These are phyloP conservation scores for Verticillium klebahnii DNA, from an alignment of 2,329 filamentous ascomycete species.

Conservation along the genomic window DNA sequence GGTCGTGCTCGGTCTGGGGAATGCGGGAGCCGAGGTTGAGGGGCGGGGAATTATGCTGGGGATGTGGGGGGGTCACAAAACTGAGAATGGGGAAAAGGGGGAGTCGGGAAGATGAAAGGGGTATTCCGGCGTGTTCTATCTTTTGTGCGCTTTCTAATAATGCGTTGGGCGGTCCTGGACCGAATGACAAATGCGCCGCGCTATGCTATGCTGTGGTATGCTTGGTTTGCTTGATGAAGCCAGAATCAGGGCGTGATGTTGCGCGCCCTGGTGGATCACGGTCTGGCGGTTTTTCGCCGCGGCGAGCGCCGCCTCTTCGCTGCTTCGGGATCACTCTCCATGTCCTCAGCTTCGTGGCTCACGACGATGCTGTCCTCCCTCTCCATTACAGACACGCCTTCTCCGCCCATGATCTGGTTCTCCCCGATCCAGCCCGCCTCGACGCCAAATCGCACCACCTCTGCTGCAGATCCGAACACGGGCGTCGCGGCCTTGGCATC, in stretches of 20 bases:
- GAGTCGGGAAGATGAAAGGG: no score
- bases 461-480: constrained; percentile 50
- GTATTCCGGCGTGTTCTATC: background rate
- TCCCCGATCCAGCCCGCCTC: constrained; percentile 54
- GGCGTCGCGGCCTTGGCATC: constrained; percentile 41
- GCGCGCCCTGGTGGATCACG: background rate
- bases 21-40: background rate
- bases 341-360: constrained; percentile 19
- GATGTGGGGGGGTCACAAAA: background rate
- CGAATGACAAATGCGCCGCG: background rate
- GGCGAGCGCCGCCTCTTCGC: constrained; percentile 19
- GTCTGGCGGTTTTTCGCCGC: background rate
- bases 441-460: constrained; percentile 52
- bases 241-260: background rate
- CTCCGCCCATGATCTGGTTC: constrained; percentile 41
- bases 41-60: background rate
- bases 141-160: background rate
- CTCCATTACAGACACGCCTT: constrained; percentile 26
- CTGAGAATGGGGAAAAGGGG: no score
- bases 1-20: background rate
- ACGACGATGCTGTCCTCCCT: constrained; percentile 37
- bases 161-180: background rate
- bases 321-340: constrained; percentile 6
- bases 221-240: background rate
- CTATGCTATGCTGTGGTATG: background rate